Conservation (phyloP, 2,329 filamentous ascomycete species). For the Penicillium aurantiogriseum region DNA sequence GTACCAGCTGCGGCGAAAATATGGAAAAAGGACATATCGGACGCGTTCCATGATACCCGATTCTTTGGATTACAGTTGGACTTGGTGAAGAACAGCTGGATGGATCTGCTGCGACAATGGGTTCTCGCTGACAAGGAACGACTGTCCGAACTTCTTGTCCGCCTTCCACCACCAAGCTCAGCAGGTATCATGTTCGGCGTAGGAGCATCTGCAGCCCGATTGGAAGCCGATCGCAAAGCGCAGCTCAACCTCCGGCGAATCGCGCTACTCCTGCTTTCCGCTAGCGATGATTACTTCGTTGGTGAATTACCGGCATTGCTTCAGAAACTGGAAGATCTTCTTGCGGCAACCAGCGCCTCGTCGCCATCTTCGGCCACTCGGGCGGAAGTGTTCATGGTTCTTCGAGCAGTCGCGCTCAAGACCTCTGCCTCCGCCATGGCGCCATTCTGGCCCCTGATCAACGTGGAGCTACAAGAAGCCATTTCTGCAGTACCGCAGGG, state of each 20-base stretch:
- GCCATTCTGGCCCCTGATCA: constrained; percentile 85
- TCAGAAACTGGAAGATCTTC: constrained; percentile 82
- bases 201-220: constrained; percentile 83
- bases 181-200: constrained; percentile 99
- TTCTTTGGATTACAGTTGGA: constrained; percentile 73
- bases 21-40: constrained; percentile 89
- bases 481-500: constrained; percentile 71
- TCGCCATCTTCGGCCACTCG: constrained; percentile 88
- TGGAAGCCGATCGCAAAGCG: constrained; percentile 92
- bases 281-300: constrained; percentile 75
- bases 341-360: constrained; percentile 78
- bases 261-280: constrained; percentile 74
- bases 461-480: constrained; percentile 77
- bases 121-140: constrained; percentile 81
- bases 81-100: constrained; percentile 72
- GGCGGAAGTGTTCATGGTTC: constrained; percentile 84
- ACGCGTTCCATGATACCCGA: constrained; percentile 84
- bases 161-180: constrained; percentile 79
- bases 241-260: constrained; percentile 86
- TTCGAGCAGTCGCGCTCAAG: constrained; percentile 77
- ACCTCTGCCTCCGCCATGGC: constrained; percentile 77
- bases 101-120: constrained; percentile 82
- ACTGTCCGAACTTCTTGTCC: constrained; percentile 73
- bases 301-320: constrained; percentile 70
- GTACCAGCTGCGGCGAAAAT: constrained; percentile 78